These are phyloP conservation scores for Cryptococcus sp. DNA, from an alignment of 1,284 basidiomycete species.

Conservation along the genomic window DNA sequence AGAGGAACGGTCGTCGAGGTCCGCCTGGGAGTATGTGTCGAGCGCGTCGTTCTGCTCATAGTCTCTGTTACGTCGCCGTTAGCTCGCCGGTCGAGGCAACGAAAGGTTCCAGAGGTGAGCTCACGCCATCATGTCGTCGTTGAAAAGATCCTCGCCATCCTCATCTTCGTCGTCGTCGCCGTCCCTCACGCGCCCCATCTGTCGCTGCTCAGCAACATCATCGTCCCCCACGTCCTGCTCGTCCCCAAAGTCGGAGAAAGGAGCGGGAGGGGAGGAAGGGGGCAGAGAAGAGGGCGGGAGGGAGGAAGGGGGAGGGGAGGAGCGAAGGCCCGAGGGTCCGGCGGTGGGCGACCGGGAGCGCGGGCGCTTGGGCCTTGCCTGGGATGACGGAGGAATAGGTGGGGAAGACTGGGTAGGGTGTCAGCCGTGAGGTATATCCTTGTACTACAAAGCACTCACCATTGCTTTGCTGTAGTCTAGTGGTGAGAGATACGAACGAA, in stretches of 20 bases:
- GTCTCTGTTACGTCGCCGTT: slow-evolving; percentile 59
- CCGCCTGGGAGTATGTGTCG: slow-evolving; percentile 83
- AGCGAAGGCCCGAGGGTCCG: slow-evolving; percentile 35
- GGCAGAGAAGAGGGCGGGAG: slow-evolving; percentile 48
- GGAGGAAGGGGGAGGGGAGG: slow-evolving; percentile 44
- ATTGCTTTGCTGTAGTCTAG: neutral
- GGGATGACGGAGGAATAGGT: slow-evolving; percentile 36
- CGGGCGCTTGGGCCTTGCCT: slow-evolving; percentile 41
- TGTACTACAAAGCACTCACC: too few relatives aligned
- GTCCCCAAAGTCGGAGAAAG: slow-evolving; percentile 84
- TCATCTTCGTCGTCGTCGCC: slow-evolving; percentile 64
- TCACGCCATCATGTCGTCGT: slow-evolving; percentile 69
- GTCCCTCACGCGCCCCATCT: slow-evolving; percentile 51
- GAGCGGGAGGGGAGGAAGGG: slow-evolving; percentile 67
- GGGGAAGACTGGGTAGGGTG: slow-evolving; percentile 23
- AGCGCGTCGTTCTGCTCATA: slow-evolving; percentile 78
- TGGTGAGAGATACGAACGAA: too few relatives aligned
- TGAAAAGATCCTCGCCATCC: slow-evolving; percentile 84
- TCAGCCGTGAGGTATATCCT: too few relatives aligned
- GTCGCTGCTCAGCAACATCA: slow-evolving; percentile 61
- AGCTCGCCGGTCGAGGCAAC: slow-evolving; percentile 1
- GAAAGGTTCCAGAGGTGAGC: slow-evolving; percentile 36
- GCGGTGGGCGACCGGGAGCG: slow-evolving; percentile 30
- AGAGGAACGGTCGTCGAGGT: slow-evolving; percentile 79
- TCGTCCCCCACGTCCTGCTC: slow-evolving; percentile 70